Base-by-base conservation (phyloP, 2,329 filamentous ascomycete species). In the Colletotrichum noveboracense region DNA sequence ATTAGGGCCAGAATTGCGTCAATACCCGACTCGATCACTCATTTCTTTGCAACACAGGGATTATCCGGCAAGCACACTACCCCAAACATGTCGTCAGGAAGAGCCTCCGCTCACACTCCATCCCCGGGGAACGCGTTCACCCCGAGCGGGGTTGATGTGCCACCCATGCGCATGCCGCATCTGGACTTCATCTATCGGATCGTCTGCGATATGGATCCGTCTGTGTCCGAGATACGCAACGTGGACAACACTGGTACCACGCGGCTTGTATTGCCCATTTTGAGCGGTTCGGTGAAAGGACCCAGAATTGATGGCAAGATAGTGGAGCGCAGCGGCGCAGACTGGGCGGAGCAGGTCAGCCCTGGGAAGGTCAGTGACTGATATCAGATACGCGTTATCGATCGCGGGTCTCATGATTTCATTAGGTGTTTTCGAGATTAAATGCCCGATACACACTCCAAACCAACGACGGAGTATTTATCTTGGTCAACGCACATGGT, bases 181-280 rank as follows among this genome's bases (percentile, higher is more conserved):
- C 66, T 80, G 2, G 71, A 79, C 14, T 78, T 79, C 60, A 74
- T 80, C 61, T 80, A 80, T 36, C 77, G 77, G 24, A 79, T 79
- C 61, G 78, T 79, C 18, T 76, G 75, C 30, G 66, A 78, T 9
- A 80, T 80, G 77, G 71, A 77, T 21, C 70, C 68, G 8, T 38
- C 38, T 9, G 66, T 55, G 28, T 78, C 67, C n/a, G 58, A 74
- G 13, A 79, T 79, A 28, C 61, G 55, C 30, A 78, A 78, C 18
- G 67, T 77, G 5, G 75, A 77, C 18, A 74, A 71, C 28, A 76
- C 70, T 3, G 66, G 75, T 26, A n/a, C 76, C 14, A 70, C 76
- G 9, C 74, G 78, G 26, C 70, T 78, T n/a, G 70, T 79, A 5
- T 69, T 79, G n/a, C 79, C 76, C n/a, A 80, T 80, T 65, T 67